Percentiles rank a stretch among this genome's conserved stretches.
These are phyloP conservation scores for Geotrichum bryndzae DNA, from an alignment of 1,139 yeast species.

Conservation along the genomic window DNA sequence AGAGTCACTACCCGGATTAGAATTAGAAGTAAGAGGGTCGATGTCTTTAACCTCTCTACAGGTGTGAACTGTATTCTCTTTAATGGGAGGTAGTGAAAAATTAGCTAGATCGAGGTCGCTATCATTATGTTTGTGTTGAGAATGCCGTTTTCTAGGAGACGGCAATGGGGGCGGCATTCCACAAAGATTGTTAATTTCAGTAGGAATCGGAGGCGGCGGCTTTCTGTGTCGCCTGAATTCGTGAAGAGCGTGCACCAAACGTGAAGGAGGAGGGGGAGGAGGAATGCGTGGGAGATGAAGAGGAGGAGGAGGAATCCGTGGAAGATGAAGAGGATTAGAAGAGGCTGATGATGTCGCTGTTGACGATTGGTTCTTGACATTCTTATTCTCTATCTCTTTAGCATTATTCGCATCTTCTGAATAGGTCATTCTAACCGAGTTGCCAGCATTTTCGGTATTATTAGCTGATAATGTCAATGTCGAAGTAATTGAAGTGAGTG, in stretches of 20 bases:
- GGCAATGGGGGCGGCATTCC: background rate
- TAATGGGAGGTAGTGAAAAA: background rate
- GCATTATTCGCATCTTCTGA: background rate
- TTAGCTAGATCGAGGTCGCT: background rate
- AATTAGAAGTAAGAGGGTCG: background rate
- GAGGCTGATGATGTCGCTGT: background rate
- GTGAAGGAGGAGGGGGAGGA: constrained; percentile 1
- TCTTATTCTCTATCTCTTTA: background rate
- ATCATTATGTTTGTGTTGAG: background rate
- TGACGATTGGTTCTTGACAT: background rate
- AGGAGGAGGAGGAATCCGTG: background rate
- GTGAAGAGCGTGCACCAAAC: background rate
- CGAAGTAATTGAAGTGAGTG: background rate
- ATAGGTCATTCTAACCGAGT: background rate
- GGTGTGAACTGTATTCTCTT: background rate
- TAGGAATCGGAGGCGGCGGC: background rate
- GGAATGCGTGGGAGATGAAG: background rate
- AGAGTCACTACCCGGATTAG: background rate
- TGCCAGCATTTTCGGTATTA: background rate
- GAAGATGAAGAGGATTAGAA: background rate
- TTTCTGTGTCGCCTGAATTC: background rate
- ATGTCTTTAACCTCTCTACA: background rate
- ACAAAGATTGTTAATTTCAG: background rate
- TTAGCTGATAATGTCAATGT: background rate
- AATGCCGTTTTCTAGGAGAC: background rate